A percentile compares a stretch with the other conserved stretches of the same genome.
Evolutionary conservation across 2,329 filamentous ascomycete genomes (phyloP).

Genomic region (Fusarium clavum): DNA sequence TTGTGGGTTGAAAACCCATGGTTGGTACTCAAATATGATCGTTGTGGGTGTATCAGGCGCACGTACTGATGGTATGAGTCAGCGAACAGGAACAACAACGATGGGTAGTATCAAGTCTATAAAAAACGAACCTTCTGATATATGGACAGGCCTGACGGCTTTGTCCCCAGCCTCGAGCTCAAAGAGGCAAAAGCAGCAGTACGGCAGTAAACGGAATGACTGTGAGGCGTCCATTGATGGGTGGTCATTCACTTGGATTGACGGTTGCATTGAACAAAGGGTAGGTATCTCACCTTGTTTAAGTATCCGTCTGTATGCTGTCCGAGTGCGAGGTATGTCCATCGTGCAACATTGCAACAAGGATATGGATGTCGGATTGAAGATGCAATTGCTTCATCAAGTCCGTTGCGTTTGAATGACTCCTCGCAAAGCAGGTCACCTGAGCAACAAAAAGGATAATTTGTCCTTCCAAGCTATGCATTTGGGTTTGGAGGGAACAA

Average conservation of each 20-base stretch:
- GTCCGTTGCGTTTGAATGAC: neutral
- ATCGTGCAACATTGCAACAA: neutral
- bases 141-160: neutral
- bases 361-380: neutral
- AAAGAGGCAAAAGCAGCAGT: constrained; percentile 23
- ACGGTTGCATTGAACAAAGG: neutral
- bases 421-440: neutral
- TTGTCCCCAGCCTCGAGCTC: constrained; percentile 7
- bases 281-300: neutral
- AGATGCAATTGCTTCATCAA: neutral
- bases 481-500: neutral
- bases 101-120: neutral
- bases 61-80: neutral
- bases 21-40: constrained; percentile 1
- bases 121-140: neutral
- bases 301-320: neutral
- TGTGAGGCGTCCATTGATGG: neutral
- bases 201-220: neutral
- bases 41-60: neutral
- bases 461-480: neutral
- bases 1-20: constrained; percentile 11
- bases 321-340: neutral
- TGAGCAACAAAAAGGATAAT: neutral
- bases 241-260: neutral
- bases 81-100: neutral